Base-by-base conservation (phyloP, 208 protist genomes). In the Crithidia acanthocephali region DNA sequence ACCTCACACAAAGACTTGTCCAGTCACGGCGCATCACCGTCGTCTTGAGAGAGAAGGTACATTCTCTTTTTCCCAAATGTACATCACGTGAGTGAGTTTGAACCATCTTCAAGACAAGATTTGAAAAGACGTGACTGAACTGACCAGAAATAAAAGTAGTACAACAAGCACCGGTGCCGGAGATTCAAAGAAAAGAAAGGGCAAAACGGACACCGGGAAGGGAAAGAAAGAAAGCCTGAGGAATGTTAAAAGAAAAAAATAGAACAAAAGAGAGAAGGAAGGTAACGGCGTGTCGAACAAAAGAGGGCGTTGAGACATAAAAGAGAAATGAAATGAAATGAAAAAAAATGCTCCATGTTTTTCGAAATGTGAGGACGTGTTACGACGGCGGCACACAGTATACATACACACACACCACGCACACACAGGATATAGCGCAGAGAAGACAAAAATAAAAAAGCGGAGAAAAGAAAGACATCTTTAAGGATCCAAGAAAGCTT, bases 401-500 rank as follows among this genome's bases (percentile, higher is more conserved):
- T 28, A 25, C 44, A 40, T 22, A 66, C 47, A 65, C 47, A 22
- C 45, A 76, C 42, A 42, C 28, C 35, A 76, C 32, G 16, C 44
- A 40, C 28, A 66, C 47, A 50, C 25, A 50, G 47, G 20, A 66
- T 44, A 50, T 47, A 68, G 73, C 57, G 63, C 44, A 79, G 56
- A 73, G 56, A 68, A 56, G 37, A 42, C 35, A n/a, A n/a, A n/a
- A 68, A 66, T 70, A 66, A 45, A 35, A 65, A 84, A 66, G 55
- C 48, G 51, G 64, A 72, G 71, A 72, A 74, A 55, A 61, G 32
- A 56, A 61, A 68, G 51, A 65, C 37, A 60, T 55, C n/a, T 63
- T 58, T 70, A 32, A 76, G 57, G 68, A 72, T 65, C 33, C 42
- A 77, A 68, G 62, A 68, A 58, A 73, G 47, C 61, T 30, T 66